Evolutionary conservation across 768 basidiomycete species (phyloP).

Genomic region (Grammothele lineata): DNA sequence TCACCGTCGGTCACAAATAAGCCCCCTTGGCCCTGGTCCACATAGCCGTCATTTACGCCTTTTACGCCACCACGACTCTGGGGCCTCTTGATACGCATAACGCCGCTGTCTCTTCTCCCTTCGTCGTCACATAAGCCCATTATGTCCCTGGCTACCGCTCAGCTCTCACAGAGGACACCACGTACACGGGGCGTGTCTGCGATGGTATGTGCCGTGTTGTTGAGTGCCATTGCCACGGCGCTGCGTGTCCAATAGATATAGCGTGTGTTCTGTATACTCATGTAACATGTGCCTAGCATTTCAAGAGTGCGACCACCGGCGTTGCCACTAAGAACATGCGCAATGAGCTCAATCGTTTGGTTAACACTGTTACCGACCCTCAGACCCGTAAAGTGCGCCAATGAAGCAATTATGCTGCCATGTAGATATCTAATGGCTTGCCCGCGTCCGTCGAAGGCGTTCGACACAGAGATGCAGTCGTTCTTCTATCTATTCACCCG

Average conservation of each 20-base stretch:
- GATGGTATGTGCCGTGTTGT: conserved; percentile 19
- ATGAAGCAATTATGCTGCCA: neutral
- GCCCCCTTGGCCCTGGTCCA: too few species aligned
- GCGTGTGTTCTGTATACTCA: too few species aligned
- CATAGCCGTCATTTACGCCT: too few species aligned
- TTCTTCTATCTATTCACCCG: conserved; percentile 97
- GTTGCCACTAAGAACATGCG: conserved; percentile 58
- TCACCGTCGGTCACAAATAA: too few species aligned
- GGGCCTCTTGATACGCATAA: too few species aligned
- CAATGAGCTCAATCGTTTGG: conserved; percentile 65
- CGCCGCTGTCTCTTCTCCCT: too few species aligned
- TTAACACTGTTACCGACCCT: conserved; percentile 55
- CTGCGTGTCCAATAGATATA: too few species aligned
- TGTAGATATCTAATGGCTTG: neutral
- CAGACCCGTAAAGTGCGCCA: conserved; percentile 52
- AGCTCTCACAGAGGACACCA: conserved; percentile 18
- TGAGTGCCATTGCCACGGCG: neutral
- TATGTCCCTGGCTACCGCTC: too few species aligned
- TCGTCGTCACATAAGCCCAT: too few species aligned
- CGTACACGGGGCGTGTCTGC: conserved; percentile 27
- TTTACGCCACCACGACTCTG: too few species aligned
- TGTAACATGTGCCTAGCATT: too few species aligned
- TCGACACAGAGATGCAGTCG: conserved; percentile 94
- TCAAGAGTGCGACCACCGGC: conserved; percentile 38
- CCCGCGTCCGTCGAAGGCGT: conserved; percentile 46